Evolutionary conservation across 1,284 basidiomycete species (phyloP), one percentile per base, ranked within the genome.

Genomic region (Inonotus obliquus): DNA sequence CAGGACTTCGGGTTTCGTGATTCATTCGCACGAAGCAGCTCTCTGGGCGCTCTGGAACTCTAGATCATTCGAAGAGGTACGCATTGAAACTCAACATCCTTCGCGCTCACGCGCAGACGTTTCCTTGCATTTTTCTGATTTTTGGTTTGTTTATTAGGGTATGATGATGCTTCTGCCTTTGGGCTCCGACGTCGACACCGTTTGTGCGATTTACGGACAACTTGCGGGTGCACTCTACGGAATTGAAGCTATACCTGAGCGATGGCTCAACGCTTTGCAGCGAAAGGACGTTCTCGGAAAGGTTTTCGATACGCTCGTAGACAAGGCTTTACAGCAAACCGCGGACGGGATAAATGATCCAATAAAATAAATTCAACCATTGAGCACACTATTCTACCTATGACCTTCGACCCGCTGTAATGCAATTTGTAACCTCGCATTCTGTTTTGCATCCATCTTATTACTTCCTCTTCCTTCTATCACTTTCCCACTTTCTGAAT

Each of bases 21-120:
- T 62, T 35, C 56, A 59, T 37, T 62, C 61, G n/a, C 61, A 58
- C 39, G 61, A 62, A 44, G 56, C 61, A 5, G 56, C 61, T 13
- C 35, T 58, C 17, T 62, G 56, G 56, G 61, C 61, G 7, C 35
- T 62, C 6, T 62, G 61, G 61, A 62, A 59, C 25, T 52, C 56
- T 10, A 54, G 2, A 21, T n/a, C 55, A 21, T 59, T 58, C 37
- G 61, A 62, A 58, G 61, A 62, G 47, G 61, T 61, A 25, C 4
- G 57, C 25, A 35, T 23, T 6, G 32, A 6, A 13, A 13, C 9
- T 52, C 23, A 29, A 25, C 17, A 27, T 52, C 11, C 14, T 10
- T 25, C 6, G 14, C n/a, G 41, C 23, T 54, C 6, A 21, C 11
- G 51, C 27, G 10, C 13, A 60, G n/a, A 39, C n/a, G n/a, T n/a